Evolutionary conservation across 2,329 filamentous ascomycete species (phyloP).

Genomic region (Fusarium kyushuense): DNA sequence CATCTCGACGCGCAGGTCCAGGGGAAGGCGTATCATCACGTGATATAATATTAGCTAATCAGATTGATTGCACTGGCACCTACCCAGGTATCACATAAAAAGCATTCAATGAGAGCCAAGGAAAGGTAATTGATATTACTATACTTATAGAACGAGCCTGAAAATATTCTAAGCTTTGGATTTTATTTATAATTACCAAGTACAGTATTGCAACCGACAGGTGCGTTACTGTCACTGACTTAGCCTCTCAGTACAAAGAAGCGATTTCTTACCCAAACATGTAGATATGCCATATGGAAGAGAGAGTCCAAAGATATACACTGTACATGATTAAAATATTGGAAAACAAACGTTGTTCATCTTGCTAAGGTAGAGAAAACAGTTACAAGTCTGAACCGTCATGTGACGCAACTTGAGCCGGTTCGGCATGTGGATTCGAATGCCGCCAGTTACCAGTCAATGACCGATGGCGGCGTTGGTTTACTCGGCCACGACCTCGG

Average conservation of each 20-base stretch:
- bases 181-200: background rate
- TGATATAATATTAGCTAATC: slow-evolving; percentile 5
- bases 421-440: slow-evolving; percentile 40
- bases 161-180: background rate
- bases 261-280: background rate
- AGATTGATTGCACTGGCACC: background rate
- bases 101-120: too few relatives aligned
- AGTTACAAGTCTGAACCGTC: slow-evolving; percentile 3
- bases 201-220: background rate
- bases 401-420: slow-evolving; percentile 32
- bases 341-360: background rate
- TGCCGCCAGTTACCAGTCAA: slow-evolving; percentile 43
- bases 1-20: slow-evolving; percentile 32
- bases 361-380: background rate
- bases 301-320: background rate
- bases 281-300: background rate
- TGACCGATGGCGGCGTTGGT: slow-evolving; percentile 47
- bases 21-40: slow-evolving; percentile 13
- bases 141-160: background rate
- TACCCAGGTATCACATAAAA: background rate
- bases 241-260: background rate
- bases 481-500: slow-evolving; percentile 52
- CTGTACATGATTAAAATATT: background rate
- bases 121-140: background rate
- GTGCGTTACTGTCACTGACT: background rate